phyloP scores from a whole-genome alignment of 768 basidiomycete species.

The Suillus plorans region DNA sequence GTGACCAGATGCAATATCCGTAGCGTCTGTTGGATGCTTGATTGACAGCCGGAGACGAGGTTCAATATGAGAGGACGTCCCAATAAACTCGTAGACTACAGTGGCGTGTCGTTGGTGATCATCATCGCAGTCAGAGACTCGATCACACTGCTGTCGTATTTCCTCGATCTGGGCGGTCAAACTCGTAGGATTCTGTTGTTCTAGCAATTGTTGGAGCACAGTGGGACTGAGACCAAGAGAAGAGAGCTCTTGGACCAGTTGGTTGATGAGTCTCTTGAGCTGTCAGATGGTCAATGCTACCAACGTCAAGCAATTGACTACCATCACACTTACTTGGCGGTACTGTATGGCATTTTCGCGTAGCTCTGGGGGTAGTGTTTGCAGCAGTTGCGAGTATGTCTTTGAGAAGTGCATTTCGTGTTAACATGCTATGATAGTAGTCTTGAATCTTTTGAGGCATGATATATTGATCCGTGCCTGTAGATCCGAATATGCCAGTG shows the following conservation, averaged over 20 bases:
- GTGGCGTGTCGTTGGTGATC: slow-evolving; percentile 13
- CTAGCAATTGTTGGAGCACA: slow-evolving; percentile 45
- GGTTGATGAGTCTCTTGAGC: slow-evolving; percentile 90
- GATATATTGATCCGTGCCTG: background rate
- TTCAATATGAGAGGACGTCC: slow-evolving; percentile 46
- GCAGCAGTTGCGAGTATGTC: slow-evolving; percentile 60
- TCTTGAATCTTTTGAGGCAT: no score
- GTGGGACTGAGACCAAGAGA: slow-evolving; percentile 61
- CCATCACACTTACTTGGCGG: slow-evolving; percentile 53
- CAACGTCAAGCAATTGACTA: no score
- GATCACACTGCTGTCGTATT: slow-evolving; percentile 3
- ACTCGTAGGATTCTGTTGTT: slow-evolving; percentile 15
- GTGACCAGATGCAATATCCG: background rate
- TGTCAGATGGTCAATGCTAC: slow-evolving; percentile 28
- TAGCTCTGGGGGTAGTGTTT: slow-evolving; percentile 73
- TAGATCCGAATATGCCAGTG: background rate
- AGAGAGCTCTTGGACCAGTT: slow-evolving; percentile 75
- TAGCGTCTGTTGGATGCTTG: slow-evolving; percentile 13
- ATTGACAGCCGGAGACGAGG: slow-evolving; percentile 59
- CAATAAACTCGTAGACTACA: slow-evolving; percentile 59
- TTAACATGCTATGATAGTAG: background rate
- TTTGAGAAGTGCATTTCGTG: slow-evolving; percentile 71
- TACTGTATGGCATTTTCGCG: slow-evolving; percentile 82
- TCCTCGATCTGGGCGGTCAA: background rate
- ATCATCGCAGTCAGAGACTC: background rate